Percentiles rank a stretch among this genome's conserved stretches.
Evolutionary conservation across 1,139 yeast genomes (phyloP).

Genomic region (Magnusiomyces magnusii): DNA sequence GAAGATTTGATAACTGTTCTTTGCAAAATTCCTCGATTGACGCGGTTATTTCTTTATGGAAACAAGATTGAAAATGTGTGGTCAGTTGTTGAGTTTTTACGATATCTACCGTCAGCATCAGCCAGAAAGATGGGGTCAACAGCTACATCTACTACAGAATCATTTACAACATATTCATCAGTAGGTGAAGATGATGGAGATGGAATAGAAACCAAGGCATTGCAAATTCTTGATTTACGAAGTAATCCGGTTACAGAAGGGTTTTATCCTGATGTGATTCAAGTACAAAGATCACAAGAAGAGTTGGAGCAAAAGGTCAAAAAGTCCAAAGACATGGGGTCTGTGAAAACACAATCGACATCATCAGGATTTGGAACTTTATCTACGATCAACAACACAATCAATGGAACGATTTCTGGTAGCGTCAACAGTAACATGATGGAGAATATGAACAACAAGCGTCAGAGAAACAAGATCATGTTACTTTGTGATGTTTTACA

Average conservation of each 20-base stretch:
- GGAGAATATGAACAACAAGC: not conserved
- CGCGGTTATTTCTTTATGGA: slow-evolving; percentile 27
- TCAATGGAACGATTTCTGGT: not conserved
- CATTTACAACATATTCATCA: no score
- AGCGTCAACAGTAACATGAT: not conserved
- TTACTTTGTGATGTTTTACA: not conserved
- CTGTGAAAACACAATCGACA: no score
- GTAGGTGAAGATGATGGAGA: no score
- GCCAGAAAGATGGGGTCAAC: no score
- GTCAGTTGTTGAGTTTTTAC: slow-evolving; percentile 22
- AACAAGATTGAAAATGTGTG: slow-evolving; percentile 24
- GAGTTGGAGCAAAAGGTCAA: not conserved
- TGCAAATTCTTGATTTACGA: slow-evolving; percentile 28
- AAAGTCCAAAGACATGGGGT: not conserved
- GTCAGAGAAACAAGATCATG: not conserved
- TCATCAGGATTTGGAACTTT: no score
- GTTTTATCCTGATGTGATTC: slow-evolving; percentile 22
- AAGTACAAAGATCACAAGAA: not conserved
- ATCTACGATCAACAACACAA: no score
- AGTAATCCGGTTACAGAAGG: slow-evolving; percentile 28
- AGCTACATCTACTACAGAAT: no score
- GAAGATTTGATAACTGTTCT: not conserved
- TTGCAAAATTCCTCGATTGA: not conserved
- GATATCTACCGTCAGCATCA: slow-evolving; percentile 16
- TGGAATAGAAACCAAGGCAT: not conserved